Evolutionary conservation across 129 eudicot genomes (phyloP).

Genomic region (Scalesia atractyloides): DNA sequence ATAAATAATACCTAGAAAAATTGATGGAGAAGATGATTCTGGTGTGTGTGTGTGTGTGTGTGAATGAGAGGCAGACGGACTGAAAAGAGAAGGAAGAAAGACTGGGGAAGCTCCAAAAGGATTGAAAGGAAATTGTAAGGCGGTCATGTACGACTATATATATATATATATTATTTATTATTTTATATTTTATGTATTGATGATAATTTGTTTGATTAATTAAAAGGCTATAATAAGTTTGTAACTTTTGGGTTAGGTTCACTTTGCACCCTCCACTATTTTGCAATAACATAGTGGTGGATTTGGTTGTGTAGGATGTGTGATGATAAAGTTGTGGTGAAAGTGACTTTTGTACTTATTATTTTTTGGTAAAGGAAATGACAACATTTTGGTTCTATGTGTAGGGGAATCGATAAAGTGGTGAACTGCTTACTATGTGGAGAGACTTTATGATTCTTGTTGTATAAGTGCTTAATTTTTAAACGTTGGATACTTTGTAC

Average conservation of each 20-base stretch:
- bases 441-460: not conserved
- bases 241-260: conserved; percentile 24
- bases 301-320: conserved; percentile 23
- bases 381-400: not conserved
- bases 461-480: not conserved
- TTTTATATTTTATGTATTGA: not conserved
- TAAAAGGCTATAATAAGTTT: not conserved
- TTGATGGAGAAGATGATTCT: conserved; percentile 31
- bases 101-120: conserved; percentile 45
- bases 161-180: not conserved
- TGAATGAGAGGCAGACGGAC: conserved; percentile 44
- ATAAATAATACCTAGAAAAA: conserved; percentile 14
- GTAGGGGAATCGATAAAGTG: conserved; percentile 1
- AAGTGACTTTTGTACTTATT: not conserved
- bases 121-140: conserved; percentile 50
- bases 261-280: conserved; percentile 33
- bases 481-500: not conserved
- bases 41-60: conserved; percentile 33
- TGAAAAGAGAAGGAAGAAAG: conserved; percentile 33
- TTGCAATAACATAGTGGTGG: conserved; percentile 18
- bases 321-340: not conserved
- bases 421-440: not conserved
- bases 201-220: not conserved
- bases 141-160: conserved; percentile 44
- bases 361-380: not conserved